Evolutionary conservation across 208 protist genomes (phyloP), one percentile per base, ranked within the genome.

Genomic region (Trypanosoma cruzi): DNA sequence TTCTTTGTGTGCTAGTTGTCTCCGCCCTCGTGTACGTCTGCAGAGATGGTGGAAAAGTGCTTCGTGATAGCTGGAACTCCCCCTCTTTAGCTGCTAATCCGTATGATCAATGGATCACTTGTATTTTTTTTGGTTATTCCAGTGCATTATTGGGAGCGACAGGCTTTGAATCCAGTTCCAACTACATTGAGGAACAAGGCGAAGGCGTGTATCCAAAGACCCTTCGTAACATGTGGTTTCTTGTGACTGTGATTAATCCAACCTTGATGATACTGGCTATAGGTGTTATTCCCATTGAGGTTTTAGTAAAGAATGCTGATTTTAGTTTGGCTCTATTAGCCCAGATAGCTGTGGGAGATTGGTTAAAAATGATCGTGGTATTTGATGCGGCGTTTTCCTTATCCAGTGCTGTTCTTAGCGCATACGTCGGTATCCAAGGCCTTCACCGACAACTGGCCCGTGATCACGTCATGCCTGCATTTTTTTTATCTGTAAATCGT

Each of bases 161-260:
- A 4, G 92, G 90, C n/a, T 97, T 95, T 71, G 92, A 97, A 68
- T 94, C 80, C 0, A 86, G 82, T n/a, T 76, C 83, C 22, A 96
- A 97, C 72, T 96, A 85, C 63, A 87, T 96, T 44, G 90, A 97
- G 67, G 84, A 94, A 73, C 86, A 97, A 64, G 82, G 84, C 48
- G 31, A 26, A 49, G 90, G 88, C 34, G 90, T 97, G 3, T 96
- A 89, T 64, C 64, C 76, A 48, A 93, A 94, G 69, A 94, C 87
- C 1, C 69, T 97, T 0, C 59, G 83, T 48, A 96, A 95, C 53
- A 94, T 95, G 81, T 95, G 90, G 90, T 53, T 79, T 2, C 62
- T 78, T 14, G 79, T 89, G 4, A 66, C 76, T 5, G 53, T 92
- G n/a, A 73, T 94, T 29, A 96, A 93, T 54, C 87, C 90, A 49